Conservation (phyloP, 768 basidiomycete species). For the Mycena galopus region DNA sequence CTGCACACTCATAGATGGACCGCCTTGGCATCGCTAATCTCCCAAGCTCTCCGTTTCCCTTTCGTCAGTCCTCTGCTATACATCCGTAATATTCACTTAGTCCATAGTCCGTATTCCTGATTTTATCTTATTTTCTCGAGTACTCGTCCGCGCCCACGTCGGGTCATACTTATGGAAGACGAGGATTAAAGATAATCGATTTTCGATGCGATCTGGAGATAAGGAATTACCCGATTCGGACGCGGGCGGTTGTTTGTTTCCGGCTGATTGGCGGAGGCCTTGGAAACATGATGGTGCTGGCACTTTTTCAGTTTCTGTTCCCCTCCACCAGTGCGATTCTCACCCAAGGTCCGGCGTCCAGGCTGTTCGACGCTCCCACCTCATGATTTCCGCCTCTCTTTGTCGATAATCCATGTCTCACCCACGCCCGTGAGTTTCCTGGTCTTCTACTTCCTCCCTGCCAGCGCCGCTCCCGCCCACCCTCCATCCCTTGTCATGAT, state of each 20-base stretch:
- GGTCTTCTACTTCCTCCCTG: background rate
- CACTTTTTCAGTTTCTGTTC: background rate
- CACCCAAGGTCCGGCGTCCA: too few species aligned
- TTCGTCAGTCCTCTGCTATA: constrained; percentile 2
- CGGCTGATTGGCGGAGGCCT: background rate
- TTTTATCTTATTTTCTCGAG: too few species aligned
- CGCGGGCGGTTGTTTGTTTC: constrained; percentile 17
- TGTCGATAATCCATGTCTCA: too few species aligned
- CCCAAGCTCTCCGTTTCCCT: background rate
- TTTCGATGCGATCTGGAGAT: too few species aligned
- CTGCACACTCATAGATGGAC: background rate
- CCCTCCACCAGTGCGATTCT: background rate
- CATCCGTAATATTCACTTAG: constrained; percentile 19
- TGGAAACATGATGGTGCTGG: background rate
- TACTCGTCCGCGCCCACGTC: too few species aligned
- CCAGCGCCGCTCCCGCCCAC: background rate
- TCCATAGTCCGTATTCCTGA: background rate
- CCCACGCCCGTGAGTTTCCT: background rate
- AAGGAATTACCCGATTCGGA: constrained; percentile 13
- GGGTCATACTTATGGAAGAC: too few species aligned
- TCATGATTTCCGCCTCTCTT: too few species aligned
- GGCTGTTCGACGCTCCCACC: too few species aligned
- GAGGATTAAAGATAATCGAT: too few species aligned
- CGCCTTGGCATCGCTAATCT: background rate
- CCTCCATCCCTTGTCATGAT: background rate